Evolutionary conservation across 805 yeast genomes (phyloP), one percentile per base, ranked within the genome.

Genomic region (Hanseniaspora meyeri): DNA sequence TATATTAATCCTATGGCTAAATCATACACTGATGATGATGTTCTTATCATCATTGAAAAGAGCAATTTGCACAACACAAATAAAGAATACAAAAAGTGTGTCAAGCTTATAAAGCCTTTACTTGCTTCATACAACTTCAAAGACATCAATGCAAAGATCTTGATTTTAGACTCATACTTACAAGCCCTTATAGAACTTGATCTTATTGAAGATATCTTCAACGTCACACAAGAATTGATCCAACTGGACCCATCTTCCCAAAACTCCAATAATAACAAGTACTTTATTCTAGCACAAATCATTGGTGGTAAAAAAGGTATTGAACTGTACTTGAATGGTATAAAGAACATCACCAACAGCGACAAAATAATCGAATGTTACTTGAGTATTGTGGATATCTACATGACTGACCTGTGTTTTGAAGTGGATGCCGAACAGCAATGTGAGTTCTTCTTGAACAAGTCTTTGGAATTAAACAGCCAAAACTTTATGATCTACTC

Each of bases 351-450:
- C 17, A 63, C 63, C 4, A 62, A 72, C n/a, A 64, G 66, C 19
- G 78, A 77, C 60, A 86, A 85, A 65, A 66, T 87, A 49, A 80
- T 84, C 60, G 85, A 82, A 65, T 96, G 91, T 0, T 72, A 87
- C 31, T 82, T 91, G 62, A 83, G 96, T 7, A 77, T 84, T 72
- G 85, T 93, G 64, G 98, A 91, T 69, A 85, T 87, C 57, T 90
- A 96, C 96, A 87, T 89, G 97, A 91, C 97, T 1, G 97, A 91
- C 72, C 73, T 90, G 60, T 90, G 97, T 72, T 88, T 90, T 96
- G 95, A 87, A 64, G 81, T 81, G 2, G 82, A 83, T 61, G 97
- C 97, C 1, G 97, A 93, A 69, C 24, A 67, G 9, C 77, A 80
- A 67, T 93, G 97, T 70, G 85, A 89, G 62, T 74, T 74, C 56